Evolutionary conservation across 2,329 filamentous ascomycete species (phyloP).

Genomic region (Aphanoascus verrucosus): DNA sequence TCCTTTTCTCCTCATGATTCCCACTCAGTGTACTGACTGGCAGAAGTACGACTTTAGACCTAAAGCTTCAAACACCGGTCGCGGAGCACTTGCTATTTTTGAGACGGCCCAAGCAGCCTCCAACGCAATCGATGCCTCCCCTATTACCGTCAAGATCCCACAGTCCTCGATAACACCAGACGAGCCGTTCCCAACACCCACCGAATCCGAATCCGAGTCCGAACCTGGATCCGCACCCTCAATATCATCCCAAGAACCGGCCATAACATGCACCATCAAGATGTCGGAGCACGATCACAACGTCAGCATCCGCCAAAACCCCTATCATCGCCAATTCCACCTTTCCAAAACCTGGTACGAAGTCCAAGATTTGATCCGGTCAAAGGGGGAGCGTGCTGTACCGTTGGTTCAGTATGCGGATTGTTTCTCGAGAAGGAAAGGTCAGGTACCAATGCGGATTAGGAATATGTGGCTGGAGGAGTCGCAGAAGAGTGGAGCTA

Average conservation of each 20-base stretch:
- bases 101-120: conserved; percentile 27
- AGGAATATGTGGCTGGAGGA: conserved; percentile 18
- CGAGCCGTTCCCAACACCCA: conserved; percentile 19
- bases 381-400: conserved; percentile 12
- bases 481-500: conserved; percentile 20
- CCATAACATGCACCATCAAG: conserved; percentile 23
- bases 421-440: conserved; percentile 23
- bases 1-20: neutral
- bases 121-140: conserved; percentile 26
- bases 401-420: conserved; percentile 26
- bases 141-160: conserved; percentile 21
- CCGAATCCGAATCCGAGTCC: conserved; percentile 21
- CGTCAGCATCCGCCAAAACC: conserved; percentile 23
- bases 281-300: conserved; percentile 24
- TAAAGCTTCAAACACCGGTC: conserved; percentile 18
- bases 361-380: conserved; percentile 23
- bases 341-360: conserved; percentile 19
- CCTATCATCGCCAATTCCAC: conserved; percentile 24
- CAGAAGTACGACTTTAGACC: conserved; percentile 24
- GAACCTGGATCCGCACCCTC: too few species aligned
- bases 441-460: conserved; percentile 15
- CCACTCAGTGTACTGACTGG: neutral
- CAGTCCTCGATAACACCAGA: conserved; percentile 22
- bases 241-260: neutral
- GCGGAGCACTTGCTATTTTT: conserved; percentile 28